Conservation (phyloP, 176 grass and related monocot genomes). For the Ampelocalamus luodianensis region DNA sequence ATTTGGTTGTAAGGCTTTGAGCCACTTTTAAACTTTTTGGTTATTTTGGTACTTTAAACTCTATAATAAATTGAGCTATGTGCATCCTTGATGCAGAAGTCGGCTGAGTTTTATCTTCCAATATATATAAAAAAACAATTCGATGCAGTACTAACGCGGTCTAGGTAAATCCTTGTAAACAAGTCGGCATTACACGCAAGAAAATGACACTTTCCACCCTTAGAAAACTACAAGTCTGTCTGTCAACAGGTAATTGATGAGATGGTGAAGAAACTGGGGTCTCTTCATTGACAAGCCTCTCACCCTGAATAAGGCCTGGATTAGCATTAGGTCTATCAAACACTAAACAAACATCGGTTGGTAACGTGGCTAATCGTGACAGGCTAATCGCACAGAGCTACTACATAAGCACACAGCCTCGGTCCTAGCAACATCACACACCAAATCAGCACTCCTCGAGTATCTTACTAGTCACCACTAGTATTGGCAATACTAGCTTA, state of each 20-base stretch:
- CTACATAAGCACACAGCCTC: slow-evolving; percentile 35
- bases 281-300: slow-evolving; percentile 32
- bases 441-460: not conserved
- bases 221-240: not conserved
- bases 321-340: slow-evolving; percentile 21
- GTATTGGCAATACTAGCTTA: too few species aligned
- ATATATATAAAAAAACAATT: too few species aligned
- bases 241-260: slow-evolving; percentile 8
- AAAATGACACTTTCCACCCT: not conserved
- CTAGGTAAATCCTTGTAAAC: not conserved
- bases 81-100: too few species aligned
- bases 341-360: slow-evolving; percentile 41
- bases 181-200: not conserved
- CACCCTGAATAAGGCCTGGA: not conserved
- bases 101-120: too few species aligned
- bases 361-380: slow-evolving; percentile 24
- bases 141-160: not conserved
- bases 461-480: not conserved
- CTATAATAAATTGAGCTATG: too few species aligned
- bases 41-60: too few species aligned
- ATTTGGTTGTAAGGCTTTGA: too few species aligned
- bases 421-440: not conserved
- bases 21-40: too few species aligned
- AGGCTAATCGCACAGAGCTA: not conserved
- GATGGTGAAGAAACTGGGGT: slow-evolving; percentile 33